These are phyloP conservation scores for Ilex aquifolium DNA, from an alignment of 257 asterid species.

Conservation along the genomic window DNA sequence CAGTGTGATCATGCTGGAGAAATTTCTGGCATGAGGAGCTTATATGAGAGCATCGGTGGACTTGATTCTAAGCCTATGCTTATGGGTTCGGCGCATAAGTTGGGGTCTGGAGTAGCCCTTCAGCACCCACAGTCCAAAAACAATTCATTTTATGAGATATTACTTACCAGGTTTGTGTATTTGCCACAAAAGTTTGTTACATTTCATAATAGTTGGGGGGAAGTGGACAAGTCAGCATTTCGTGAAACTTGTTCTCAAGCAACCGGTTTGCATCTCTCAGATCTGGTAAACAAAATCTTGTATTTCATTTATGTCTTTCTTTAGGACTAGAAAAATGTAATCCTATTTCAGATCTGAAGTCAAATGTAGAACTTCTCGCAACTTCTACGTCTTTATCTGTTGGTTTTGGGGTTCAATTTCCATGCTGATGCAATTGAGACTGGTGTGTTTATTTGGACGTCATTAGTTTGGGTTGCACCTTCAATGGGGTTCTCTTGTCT, in stretches of 20 bases:
- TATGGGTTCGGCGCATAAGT: conserved; percentile 32
- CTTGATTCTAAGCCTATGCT: conserved; percentile 29
- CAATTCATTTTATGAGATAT: conserved; percentile 69
- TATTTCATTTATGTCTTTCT: not conserved
- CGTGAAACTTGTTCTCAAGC: conserved; percentile 97
- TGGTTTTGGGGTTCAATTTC: conserved; percentile 99
- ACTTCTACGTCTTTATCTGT: conserved; percentile 97
- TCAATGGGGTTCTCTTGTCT: conserved; percentile 87
- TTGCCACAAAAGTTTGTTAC: conserved; percentile 82
- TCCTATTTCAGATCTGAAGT: conserved; percentile 64
- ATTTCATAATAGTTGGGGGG: conserved; percentile 83
- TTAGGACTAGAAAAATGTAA: no score
- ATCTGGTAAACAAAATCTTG: conserved; percentile 42
- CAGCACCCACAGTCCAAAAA: conserved; percentile 42
- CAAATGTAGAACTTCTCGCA: conserved; percentile 87
- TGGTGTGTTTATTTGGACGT: conserved; percentile 95
- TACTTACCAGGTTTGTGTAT: conserved; percentile 67
- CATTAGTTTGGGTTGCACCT: conserved; percentile 99
- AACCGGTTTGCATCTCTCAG: conserved; percentile 89
- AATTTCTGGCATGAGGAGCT: conserved; percentile 97
- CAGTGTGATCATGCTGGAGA: conserved; percentile 99
- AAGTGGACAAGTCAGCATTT: conserved; percentile 78
- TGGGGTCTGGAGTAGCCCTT: conserved; percentile 29
- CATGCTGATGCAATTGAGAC: conserved; percentile 90
- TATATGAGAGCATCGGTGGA: conserved; percentile 84